Evolutionary conservation across 208 protist genomes (phyloP), one percentile per base, ranked within the genome.

Genomic region (Crithidia mellificae): DNA sequence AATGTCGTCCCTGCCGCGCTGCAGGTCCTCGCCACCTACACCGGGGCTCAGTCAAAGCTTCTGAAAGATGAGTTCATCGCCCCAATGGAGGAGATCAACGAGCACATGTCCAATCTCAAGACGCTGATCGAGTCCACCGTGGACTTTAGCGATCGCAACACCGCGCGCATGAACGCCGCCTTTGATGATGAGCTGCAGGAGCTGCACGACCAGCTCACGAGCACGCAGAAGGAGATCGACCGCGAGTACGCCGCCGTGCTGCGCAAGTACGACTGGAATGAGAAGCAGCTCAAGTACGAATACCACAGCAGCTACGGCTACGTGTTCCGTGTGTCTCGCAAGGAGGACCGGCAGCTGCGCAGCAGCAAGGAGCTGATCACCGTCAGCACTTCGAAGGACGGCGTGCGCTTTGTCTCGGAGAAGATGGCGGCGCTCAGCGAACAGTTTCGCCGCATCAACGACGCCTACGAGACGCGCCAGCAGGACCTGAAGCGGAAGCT

Each of bases 111-210:
- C 12, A 93, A 92, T 56, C 79, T 97, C 43, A 78, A 79, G 29
- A 87, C 76, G 11, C 83, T 97, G 27, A 96, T 96, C 47, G 78
- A 83, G 63, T 77, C 83, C 11, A 94, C 85, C 12, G 80, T 96
- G 32, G 88, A 96, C 71, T 84, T 94, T 22, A 78, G 72, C 54
- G 89, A 96, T 70, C 78, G 86, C 57, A 83, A 88, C 44, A 68
- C 62, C 14, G 76, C 68, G 3, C 86, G 88, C 34, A 98, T 99
- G 72, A 94, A 97, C 50, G 75, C 96, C n/a, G 64, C 81, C 29
- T 98, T 98, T 71, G 95, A 98, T 71, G 94, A 97, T 51, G 85
- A 94, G n/a, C 87, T 99, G 12, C 69, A 83, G 53, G 78, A 68
- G 56, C 77, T 98, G 49, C 81, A 96, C 44, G 72, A 80, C 9